phyloP scores from a whole-genome alignment of 2,329 filamentous ascomycete species.

The Alternaria gaisen region DNA sequence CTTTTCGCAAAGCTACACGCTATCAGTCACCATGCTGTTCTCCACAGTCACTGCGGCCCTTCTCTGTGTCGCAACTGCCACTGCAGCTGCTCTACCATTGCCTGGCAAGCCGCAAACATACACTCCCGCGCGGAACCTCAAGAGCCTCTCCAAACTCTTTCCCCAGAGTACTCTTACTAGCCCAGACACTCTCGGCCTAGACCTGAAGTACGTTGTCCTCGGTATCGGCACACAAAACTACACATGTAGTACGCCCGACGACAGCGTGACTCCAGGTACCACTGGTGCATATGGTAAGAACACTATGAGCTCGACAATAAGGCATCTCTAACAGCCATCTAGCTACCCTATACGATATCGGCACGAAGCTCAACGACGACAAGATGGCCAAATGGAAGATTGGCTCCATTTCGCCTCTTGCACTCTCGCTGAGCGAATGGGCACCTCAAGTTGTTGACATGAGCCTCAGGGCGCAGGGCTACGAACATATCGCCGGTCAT shows the following conservation, averaged over 20 bases:
- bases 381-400: constrained; percentile 45
- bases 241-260: constrained; percentile 51
- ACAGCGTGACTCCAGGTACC: constrained; percentile 38
- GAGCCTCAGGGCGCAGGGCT: constrained; percentile 43
- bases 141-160: constrained; percentile 36
- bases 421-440: constrained; percentile 38
- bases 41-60: constrained; percentile 36
- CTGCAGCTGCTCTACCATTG: constrained; percentile 27
- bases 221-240: constrained; percentile 65
- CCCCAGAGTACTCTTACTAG: constrained; percentile 42
- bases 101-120: constrained; percentile 21
- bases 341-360: constrained; percentile 50
- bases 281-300: constrained; percentile 46
- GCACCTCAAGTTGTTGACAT: constrained; percentile 30
- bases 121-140: constrained; percentile 30
- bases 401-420: constrained; percentile 42
- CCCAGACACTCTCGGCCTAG: constrained; percentile 29
- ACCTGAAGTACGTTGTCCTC: constrained; percentile 58
- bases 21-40: constrained; percentile 39
- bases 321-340: constrained; percentile 17
- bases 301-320: background rate
- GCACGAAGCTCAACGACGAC: constrained; percentile 42
- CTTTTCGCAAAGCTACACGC: background rate
- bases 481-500: constrained; percentile 62
- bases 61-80: constrained; percentile 28